phyloP scores from a whole-genome alignment of 129 eudicot species.

The Mikania micrantha region DNA sequence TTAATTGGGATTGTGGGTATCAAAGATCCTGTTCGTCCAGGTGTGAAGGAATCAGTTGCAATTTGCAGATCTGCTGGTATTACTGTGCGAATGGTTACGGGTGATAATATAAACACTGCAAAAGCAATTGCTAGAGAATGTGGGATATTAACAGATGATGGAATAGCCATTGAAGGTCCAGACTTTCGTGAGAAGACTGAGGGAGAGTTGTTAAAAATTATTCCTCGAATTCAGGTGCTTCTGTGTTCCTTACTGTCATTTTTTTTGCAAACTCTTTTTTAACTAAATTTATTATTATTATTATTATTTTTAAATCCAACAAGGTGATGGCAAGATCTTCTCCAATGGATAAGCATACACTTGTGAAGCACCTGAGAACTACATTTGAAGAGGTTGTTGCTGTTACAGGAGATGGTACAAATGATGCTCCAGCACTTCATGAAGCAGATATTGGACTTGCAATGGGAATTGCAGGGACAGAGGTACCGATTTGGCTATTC shows the following conservation, averaged over 20 bases:
- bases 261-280: neutral
- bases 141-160: constrained; percentile 80
- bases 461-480: constrained; percentile 97
- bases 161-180: constrained; percentile 93
- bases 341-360: constrained; percentile 92
- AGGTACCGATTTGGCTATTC: constrained; percentile 36
- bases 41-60: constrained; percentile 93
- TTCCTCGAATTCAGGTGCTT: constrained; percentile 82
- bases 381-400: constrained; percentile 89
- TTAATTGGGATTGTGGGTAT: no score
- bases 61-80: constrained; percentile 83
- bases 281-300: neutral
- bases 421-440: constrained; percentile 98
- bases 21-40: constrained; percentile 95
- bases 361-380: constrained; percentile 73
- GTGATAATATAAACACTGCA: constrained; percentile 86
- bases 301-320: constrained; percentile 1
- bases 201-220: constrained; percentile 66
- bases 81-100: constrained; percentile 89
- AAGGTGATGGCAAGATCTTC: constrained; percentile 99
- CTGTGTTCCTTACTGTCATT: neutral
- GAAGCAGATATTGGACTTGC: constrained; percentile 99
- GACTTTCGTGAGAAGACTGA: constrained; percentile 65
- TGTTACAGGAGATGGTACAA: constrained; percentile 97
- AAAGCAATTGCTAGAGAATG: constrained; percentile 97